phyloP scores from a whole-genome alignment of 768 basidiomycete species.

The Chalciporus pseudorubinellus region DNA sequence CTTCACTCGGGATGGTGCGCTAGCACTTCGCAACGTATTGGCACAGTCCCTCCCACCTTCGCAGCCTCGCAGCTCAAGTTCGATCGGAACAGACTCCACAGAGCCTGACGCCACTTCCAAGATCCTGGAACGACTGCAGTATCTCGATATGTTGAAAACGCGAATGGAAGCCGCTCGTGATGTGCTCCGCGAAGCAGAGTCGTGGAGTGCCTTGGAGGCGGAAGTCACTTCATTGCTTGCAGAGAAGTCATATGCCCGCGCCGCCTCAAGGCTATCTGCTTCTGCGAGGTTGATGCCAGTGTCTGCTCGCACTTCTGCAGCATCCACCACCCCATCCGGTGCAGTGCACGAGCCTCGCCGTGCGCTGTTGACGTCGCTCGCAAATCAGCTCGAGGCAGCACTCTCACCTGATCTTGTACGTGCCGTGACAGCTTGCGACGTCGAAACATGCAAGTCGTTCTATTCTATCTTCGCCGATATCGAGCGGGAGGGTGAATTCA shows the following conservation, averaged over 20 bases:
- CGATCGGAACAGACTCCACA: neutral
- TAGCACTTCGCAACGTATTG: constrained; percentile 68
- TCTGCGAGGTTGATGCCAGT: constrained; percentile 87
- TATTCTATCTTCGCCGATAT: constrained; percentile 88
- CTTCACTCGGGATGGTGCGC: constrained; percentile 92
- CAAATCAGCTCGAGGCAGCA: constrained; percentile 93
- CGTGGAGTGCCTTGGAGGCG: constrained; percentile 92
- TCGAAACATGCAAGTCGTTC: constrained; percentile 70
- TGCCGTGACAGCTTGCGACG: constrained; percentile 78
- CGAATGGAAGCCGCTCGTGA: constrained; percentile 89
- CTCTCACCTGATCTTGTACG: constrained; percentile 88
- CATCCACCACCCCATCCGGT: constrained; percentile 9
- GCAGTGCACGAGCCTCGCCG: constrained; percentile 72
- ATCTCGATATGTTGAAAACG: constrained; percentile 78
- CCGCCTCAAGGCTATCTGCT: constrained; percentile 88
- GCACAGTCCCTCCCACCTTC: constrained; percentile 45
- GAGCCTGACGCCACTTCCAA: constrained; percentile 48
- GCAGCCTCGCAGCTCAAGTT: constrained; percentile 6
- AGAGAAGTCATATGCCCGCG: constrained; percentile 79
- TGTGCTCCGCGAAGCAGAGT: constrained; percentile 91
- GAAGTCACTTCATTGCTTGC: constrained; percentile 85
- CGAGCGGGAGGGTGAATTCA: constrained; percentile 88
- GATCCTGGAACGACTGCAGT: constrained; percentile 73
- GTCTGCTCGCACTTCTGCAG: constrained; percentile 86
- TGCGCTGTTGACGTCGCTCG: constrained; percentile 83